Conservation (phyloP, 2,329 filamentous ascomycete genomes). For the Penicillium italicum region DNA sequence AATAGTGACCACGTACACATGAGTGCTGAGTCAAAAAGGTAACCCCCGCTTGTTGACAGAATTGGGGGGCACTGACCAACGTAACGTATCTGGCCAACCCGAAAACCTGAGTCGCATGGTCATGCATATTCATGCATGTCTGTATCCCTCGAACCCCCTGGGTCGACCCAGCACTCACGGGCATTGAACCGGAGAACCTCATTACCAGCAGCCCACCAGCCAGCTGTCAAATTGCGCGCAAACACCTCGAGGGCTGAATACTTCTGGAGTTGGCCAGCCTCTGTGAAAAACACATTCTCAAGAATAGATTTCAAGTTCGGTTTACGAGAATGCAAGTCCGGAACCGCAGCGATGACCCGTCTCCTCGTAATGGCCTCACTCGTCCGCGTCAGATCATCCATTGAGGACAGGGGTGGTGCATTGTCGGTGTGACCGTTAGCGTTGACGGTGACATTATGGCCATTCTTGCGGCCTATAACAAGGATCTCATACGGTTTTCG, state of each 20-base stretch:
- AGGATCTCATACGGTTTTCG: conserved; percentile 61
- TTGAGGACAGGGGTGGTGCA: background rate
- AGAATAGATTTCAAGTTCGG: conserved; percentile 57
- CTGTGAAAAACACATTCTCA: conserved; percentile 44
- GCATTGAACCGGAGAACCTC: conserved; percentile 61
- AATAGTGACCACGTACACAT: background rate
- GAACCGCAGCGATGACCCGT: conserved; percentile 56
- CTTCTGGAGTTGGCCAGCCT: background rate
- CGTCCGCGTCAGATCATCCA: conserved; percentile 8
- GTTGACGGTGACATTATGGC: conserved; percentile 17
- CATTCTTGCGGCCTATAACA: conserved; percentile 41
- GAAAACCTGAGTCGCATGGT: background rate
- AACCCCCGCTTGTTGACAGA: background rate
- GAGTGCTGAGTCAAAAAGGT: background rate
- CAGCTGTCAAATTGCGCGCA: conserved; percentile 55
- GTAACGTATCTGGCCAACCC: background rate
- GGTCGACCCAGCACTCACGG: conserved; percentile 48
- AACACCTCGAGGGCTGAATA: conserved; percentile 60
- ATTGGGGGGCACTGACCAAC: background rate
- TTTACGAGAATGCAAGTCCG: conserved; percentile 64
- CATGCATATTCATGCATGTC: background rate
- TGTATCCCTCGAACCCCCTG: background rate
- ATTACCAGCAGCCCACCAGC: conserved; percentile 62
- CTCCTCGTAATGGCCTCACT: conserved; percentile 33
- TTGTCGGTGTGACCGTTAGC: conserved; percentile 12